A percentile compares a stretch with the other conserved stretches of the same genome.
Evolutionary conservation across 1,139 yeast genomes (phyloP).

Genomic region (Geotrichum restrictum): DNA sequence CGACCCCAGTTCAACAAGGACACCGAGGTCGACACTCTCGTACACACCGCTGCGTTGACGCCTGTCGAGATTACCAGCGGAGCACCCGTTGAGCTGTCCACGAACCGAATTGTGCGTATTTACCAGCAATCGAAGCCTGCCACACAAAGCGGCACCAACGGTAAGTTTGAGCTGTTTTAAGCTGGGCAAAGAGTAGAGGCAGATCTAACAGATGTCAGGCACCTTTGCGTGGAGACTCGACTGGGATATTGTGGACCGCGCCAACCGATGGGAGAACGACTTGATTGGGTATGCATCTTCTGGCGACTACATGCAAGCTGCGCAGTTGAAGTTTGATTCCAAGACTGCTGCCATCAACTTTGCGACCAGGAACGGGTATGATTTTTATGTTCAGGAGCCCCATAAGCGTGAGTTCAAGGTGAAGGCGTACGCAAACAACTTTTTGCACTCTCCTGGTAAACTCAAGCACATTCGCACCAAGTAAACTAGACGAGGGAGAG

Average conservation of each 20-base stretch:
- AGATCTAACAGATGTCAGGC: conserved; percentile 22
- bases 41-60: conserved; percentile 22
- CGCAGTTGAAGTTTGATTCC: conserved; percentile 62
- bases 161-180: conserved; percentile 22
- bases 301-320: conserved; percentile 62
- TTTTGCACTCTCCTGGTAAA: conserved; percentile 64
- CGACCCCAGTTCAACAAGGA: neutral
- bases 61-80: conserved; percentile 68
- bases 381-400: conserved; percentile 78
- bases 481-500: conserved; percentile 36
- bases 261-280: conserved; percentile 87
- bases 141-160: conserved; percentile 63
- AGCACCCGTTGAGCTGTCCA: conserved; percentile 66
- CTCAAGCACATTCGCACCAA: conserved; percentile 82
- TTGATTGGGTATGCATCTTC: conserved; percentile 81
- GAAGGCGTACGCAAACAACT: conserved; percentile 73
- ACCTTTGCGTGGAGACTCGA: conserved; percentile 66
- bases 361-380: conserved; percentile 83
- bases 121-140: conserved; percentile 76
- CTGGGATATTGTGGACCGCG: conserved; percentile 77
- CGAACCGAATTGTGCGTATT: conserved; percentile 69
- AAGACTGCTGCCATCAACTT: conserved; percentile 75
- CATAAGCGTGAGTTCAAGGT: conserved; percentile 66
- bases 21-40: conserved; percentile 12
- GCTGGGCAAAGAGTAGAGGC: neutral